Percentiles rank a stretch among this genome's conserved stretches.
These are phyloP conservation scores for Colletotrichum coccodes DNA, from an alignment of 2,329 filamentous ascomycete genomes.

Conservation along the genomic window DNA sequence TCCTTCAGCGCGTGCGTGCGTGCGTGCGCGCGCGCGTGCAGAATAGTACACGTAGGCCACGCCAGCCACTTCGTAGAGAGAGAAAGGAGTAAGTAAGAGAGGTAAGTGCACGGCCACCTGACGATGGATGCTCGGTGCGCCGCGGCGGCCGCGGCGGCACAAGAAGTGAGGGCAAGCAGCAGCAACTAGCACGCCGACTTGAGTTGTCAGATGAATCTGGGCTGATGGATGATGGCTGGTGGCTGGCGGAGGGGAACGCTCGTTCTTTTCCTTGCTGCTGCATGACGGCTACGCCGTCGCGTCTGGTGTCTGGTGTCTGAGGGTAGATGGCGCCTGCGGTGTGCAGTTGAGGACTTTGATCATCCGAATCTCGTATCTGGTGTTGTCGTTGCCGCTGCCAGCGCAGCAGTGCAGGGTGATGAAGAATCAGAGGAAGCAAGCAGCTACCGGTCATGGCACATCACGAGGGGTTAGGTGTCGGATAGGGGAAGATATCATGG, in stretches of 20 bases:
- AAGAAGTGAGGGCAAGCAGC: neutral
- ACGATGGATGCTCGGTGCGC: neutral
- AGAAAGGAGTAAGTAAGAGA: neutral
- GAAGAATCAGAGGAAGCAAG: neutral
- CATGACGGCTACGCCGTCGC: neutral
- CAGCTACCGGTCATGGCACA: neutral
- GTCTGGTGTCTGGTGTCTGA: neutral
- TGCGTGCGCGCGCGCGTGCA: neutral
- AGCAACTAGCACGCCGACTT: neutral
- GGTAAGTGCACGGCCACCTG: neutral
- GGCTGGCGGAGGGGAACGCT: neutral
- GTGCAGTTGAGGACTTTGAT: neutral
- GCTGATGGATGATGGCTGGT: neutral
- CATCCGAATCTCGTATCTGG: neutral
- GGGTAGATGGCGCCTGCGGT: neutral
- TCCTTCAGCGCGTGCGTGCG: neutral
- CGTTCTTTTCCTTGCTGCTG: neutral
- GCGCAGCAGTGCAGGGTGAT: neutral
- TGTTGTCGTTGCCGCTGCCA: neutral
- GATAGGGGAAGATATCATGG: neutral
- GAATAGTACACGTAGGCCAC: neutral
- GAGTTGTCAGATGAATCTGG: neutral
- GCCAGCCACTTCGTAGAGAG: neutral
- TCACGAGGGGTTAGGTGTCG: neutral
- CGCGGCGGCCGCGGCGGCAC: neutral